Base-by-base conservation (phyloP, 306 rosid species). In the Neltuma alba region DNA sequence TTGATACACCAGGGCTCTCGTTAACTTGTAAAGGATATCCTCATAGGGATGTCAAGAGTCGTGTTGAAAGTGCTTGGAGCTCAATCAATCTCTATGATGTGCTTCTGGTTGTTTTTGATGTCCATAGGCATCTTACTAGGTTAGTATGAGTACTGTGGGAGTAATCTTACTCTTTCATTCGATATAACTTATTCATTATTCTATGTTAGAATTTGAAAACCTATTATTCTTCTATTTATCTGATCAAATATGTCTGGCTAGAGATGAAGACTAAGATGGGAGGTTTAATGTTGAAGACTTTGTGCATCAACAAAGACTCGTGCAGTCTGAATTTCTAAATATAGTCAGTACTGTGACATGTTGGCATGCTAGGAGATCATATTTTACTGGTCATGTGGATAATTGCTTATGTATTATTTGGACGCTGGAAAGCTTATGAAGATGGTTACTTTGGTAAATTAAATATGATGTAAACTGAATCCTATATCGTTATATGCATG, bases 11-110 rank as follows among this genome's bases (percentile, higher is more conserved):
- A 33, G 99, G 99, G 79, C 88, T 95, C 52, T 84, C 80, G 74
- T 81, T 95, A 70, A 91, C 88, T 68, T 78, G 74, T 20, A 78
- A 81, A 54, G 98, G 99, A 83, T 68, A 78, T 83, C 97, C 91
- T 70, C 79, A 89, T 82, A 90, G 85, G 84, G 99, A 95, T 89
- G 84, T 90, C 86, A 95, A 90, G 87, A 92, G 42, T 71, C 99
- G 97, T 28, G 92, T 95, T 58, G 92, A 95, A 87, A 95, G 98
- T 91, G 96, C 93, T 69, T 95, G 99, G 99, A 91, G 89, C 86
- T 91, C 99, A 50, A 83, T 93, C 81, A 86, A 82, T 80, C 89
- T 95, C 52, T 93, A 93, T 82, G 97, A 95, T 71, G 94, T 87
- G 72, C 92, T 93, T 75, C 82, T 95, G 76, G 92, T 95, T 76